These are phyloP conservation scores for Ormosia semicastrata DNA, from an alignment of 306 rosid genomes.

Conservation along the genomic window DNA sequence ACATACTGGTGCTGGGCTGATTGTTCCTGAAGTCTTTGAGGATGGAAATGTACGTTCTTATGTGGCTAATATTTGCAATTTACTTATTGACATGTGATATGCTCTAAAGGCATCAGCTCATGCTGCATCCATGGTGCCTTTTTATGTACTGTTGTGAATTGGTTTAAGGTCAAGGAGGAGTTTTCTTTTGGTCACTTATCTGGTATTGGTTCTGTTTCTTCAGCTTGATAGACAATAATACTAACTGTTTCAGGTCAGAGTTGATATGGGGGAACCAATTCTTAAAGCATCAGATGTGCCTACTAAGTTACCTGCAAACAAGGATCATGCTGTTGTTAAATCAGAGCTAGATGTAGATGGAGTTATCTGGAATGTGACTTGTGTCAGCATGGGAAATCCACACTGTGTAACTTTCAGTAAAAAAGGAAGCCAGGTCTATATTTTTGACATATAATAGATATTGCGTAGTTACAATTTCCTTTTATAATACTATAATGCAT, in stretches of 20 bases:
- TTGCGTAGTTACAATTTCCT: background rate
- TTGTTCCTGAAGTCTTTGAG: conserved; percentile 81
- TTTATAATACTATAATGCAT: background rate
- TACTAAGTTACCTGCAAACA: conserved; percentile 62
- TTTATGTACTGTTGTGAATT: background rate
- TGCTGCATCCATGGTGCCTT: conserved; percentile 18
- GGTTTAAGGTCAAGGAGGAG: background rate
- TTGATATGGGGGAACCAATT: conserved; percentile 95
- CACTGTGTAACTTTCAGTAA: conserved; percentile 78
- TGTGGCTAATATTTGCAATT: conserved; percentile 3
- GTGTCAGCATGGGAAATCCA: conserved; percentile 99
- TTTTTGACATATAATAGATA: conserved; percentile 1
- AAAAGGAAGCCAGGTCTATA: conserved; percentile 58
- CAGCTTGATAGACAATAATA: conserved; percentile 18
- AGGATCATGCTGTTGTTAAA: conserved; percentile 62
- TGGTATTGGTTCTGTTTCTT: background rate
- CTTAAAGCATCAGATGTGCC: conserved; percentile 86
- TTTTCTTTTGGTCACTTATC: background rate
- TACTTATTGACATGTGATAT: conserved; percentile 8
- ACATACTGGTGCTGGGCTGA: conserved; percentile 91
- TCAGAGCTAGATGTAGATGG: conserved; percentile 73
- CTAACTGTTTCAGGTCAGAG: conserved; percentile 67
- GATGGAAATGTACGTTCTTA: conserved; percentile 61
- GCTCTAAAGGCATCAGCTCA: background rate
- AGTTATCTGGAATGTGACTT: conserved; percentile 80